Conservation (phyloP, 1,284 basidiomycete species). For the Ustilago lituana region DNA sequence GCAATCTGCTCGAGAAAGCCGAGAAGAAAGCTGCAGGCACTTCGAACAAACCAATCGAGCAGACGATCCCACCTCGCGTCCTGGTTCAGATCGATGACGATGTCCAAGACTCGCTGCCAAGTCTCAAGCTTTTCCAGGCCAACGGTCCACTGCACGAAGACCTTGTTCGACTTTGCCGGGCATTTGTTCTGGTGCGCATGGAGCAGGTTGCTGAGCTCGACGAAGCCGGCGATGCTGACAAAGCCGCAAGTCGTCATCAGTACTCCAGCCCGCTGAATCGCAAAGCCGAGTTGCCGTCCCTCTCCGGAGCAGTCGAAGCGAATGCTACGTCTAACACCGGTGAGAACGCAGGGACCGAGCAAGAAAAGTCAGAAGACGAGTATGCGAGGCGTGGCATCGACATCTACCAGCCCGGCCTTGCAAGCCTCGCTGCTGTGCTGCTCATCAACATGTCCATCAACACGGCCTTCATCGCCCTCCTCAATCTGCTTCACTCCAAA, state of each 20-base stretch:
- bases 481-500: constrained; percentile 74
- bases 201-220: constrained; percentile 74
- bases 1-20: constrained; percentile 48
- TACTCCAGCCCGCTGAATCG: constrained; percentile 2
- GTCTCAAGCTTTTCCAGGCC: constrained; percentile 84
- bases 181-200: constrained; percentile 88
- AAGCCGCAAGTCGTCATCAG: constrained; percentile 18
- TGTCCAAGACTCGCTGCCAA: constrained; percentile 81
- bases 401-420: constrained; percentile 61
- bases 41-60: background rate
- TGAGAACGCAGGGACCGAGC: background rate
- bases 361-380: constrained; percentile 11
- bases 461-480: constrained; percentile 83
- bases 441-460: constrained; percentile 81
- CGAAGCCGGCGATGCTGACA: constrained; percentile 29
- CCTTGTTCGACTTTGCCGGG: constrained; percentile 83
- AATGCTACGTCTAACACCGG: no score
- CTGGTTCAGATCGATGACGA: constrained; percentile 82
- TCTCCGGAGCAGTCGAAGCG: background rate
- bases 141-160: constrained; percentile 86
- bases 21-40: constrained; percentile 17
- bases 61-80: constrained; percentile 63
- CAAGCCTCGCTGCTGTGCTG: constrained; percentile 82
- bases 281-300: constrained; percentile 7
- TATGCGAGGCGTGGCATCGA: constrained; percentile 37